Evolutionary conservation across 164 flowering plant species (phyloP).

Genomic region (Dillenia turbinata): DNA sequence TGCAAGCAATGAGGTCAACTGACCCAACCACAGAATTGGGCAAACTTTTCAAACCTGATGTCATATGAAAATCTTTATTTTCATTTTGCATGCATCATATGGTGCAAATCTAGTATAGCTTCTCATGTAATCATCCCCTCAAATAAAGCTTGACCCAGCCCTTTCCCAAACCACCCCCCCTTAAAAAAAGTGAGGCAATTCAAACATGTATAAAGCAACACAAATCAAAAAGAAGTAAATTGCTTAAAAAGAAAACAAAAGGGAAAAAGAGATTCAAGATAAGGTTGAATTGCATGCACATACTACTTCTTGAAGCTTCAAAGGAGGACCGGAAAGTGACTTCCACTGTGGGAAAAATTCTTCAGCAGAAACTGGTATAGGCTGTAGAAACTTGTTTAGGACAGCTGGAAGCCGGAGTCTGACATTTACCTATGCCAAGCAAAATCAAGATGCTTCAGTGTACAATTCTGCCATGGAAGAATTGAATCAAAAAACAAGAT

Average conservation of each 20-base stretch:
- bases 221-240: neutral
- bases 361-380: conserved; percentile 71
- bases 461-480: neutral
- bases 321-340: conserved; percentile 95
- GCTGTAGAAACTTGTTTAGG: conserved; percentile 87
- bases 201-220: neutral
- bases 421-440: conserved; percentile 54
- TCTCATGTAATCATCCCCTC: too few species aligned
- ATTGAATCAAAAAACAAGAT: neutral
- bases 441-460: conserved; percentile 5
- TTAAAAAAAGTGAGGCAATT: neutral
- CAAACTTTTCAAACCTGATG: too few species aligned
- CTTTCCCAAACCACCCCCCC: too few species aligned
- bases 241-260: neutral
- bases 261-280: neutral
- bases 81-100: too few species aligned
- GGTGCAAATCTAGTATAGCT: too few species aligned
- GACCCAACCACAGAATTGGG: too few species aligned
- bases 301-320: conserved; percentile 99
- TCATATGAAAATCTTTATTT: too few species aligned
- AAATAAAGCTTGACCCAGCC: too few species aligned
- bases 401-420: conserved; percentile 97
- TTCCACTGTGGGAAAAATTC: conserved; percentile 99
- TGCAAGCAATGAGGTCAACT: too few species aligned
- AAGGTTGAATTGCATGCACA: conserved; percentile 5